Evolutionary conservation across 225 moss, liverwort and hornwort species (phyloP).

Genomic region (Physcomitrellopsis africana): DNA sequence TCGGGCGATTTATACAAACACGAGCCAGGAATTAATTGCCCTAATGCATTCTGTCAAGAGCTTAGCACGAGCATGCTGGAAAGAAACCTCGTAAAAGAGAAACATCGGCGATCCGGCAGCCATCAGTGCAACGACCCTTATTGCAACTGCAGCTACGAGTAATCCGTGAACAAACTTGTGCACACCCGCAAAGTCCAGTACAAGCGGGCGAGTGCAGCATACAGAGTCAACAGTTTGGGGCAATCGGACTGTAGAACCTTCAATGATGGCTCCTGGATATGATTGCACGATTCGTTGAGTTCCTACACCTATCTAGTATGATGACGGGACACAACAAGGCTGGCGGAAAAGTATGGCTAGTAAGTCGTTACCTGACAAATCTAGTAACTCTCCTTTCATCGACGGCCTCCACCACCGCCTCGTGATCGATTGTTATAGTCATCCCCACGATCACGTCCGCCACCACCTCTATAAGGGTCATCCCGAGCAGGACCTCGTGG

Average conservation of each 20-base stretch:
- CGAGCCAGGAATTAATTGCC: constrained; percentile 53
- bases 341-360: constrained; percentile 14
- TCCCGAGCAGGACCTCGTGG: constrained; percentile 96
- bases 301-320: constrained; percentile 28
- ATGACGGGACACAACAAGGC: constrained; percentile 32
- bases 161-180: constrained; percentile 37
- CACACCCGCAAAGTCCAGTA: constrained; percentile 36
- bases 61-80: constrained; percentile 27
- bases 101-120: constrained; percentile 39
- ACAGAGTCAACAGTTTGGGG: constrained; percentile 33
- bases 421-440: constrained; percentile 63
- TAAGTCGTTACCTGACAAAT: constrained; percentile 42
- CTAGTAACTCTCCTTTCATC: constrained; percentile 33
- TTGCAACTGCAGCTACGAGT: constrained; percentile 34
- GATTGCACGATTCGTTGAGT: constrained; percentile 32
- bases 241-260: constrained; percentile 19
- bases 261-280: not conserved
- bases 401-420: constrained; percentile 60
- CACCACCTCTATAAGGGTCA: constrained; percentile 70
- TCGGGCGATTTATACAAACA: constrained; percentile 63
- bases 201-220: constrained; percentile 45
- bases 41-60: constrained; percentile 47
- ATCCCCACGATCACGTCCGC: constrained; percentile 68
- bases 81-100: constrained; percentile 22
- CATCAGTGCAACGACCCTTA: constrained; percentile 41